Evolutionary conservation across 371 early-diverging fungal genomes (phyloP), one percentile per base, ranked within the genome.

Genomic region (Coelomomyces lativittatus): DNA sequence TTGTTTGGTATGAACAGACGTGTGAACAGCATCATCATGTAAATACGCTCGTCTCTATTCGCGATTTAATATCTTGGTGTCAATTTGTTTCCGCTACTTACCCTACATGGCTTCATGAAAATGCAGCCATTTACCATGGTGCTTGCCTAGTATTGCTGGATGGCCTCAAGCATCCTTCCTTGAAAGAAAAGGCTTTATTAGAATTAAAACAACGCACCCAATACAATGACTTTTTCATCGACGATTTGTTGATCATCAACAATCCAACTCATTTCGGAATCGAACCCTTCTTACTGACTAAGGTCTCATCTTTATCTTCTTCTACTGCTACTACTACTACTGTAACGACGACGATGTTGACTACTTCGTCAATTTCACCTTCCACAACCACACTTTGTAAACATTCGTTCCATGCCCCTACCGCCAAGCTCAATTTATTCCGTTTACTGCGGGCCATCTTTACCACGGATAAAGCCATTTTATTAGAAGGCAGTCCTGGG

Each of bases 401-500:
- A 44, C 92, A 89, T 61, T 76, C 85, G 14, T 59, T 96, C 36
- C 52, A 82, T 24, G 91, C 93, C 0, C 90, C 91, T 5, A 93
- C 93, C 0, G 90, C 88, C 7, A 70, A 71, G 27, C 67, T 82
- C 49, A 97, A 97, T 58, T 70, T 86, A 25, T 70, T 84, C 60
- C 79, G 87, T n/a, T 80, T 98, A 14, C 71, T 97, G 36, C 82
- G 98, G n/a, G 93, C 89, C 0, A 63, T 97, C 71, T 91, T 90
- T 52, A 50, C 81, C 21, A 36, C 39, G 19, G 67, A 76, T 39
- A 95, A 90, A 60, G 92, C 97, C 14, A 80, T 99, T 26, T 64
- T 99, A 24, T 69, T 99, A 6, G 97, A 97, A 70, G 99, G 99
- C 40, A 85, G 85, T 37, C 90, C 91, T 3, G 88, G 88, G 39